A percentile compares a stretch with the other conserved stretches of the same genome.
Evolutionary conservation across 768 basidiomycete species (phyloP).

Genomic region (Kwoniella sp.): DNA sequence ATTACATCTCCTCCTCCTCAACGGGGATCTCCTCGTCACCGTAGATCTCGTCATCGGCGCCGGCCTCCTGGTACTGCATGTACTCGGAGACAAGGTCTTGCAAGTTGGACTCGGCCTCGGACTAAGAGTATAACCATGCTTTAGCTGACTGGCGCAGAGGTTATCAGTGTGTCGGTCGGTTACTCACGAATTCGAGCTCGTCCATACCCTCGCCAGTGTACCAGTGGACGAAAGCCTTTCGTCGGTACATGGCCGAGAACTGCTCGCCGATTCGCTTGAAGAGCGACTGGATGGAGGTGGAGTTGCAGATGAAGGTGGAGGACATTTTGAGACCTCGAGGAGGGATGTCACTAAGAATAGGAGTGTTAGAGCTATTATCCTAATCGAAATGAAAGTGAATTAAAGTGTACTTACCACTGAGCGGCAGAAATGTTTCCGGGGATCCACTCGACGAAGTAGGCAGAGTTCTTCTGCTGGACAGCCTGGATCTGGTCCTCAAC

Average conservation of each 20-base stretch:
- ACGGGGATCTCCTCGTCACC: conserved; percentile 49
- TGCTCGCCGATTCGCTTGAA: conserved; percentile 99
- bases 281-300: conserved; percentile 93
- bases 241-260: conserved; percentile 94
- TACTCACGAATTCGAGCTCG: conserved; percentile 58
- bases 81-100: conserved; percentile 98
- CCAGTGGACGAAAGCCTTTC: conserved; percentile 84
- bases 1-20: conserved; percentile 37
- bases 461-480: conserved; percentile 89
- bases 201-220: conserved; percentile 99
- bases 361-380: too few relatives aligned
- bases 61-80: conserved; percentile 62
- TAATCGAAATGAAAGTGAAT: too few relatives aligned
- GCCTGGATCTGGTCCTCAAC: conserved; percentile 99
- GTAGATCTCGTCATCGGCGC: conserved; percentile 53
- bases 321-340: conserved; percentile 96
- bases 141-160: not conserved
- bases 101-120: conserved; percentile 99
- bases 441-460: conserved; percentile 99
- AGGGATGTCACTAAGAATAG: conserved; percentile 70
- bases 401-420: conserved; percentile 70
- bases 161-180: not conserved
- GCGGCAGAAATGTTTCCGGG: conserved; percentile 98
- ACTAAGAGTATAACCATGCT: conserved; percentile 63
- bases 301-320: conserved; percentile 96